Base-by-base conservation (phyloP, 495 filamentous ascomycete species). In the Neurospora sp. region DNA sequence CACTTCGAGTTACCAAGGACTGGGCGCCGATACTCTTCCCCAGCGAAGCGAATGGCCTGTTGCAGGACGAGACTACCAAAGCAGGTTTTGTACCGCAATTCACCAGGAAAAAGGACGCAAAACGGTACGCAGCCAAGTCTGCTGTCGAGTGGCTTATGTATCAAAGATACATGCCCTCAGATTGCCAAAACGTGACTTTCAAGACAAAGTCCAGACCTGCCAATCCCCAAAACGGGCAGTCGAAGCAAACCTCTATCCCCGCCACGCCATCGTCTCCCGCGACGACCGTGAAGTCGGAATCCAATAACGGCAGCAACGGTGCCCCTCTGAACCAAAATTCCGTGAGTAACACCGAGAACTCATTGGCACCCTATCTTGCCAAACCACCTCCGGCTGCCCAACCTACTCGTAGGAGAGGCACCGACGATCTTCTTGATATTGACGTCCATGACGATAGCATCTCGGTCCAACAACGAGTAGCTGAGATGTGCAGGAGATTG, bases 71-170 rank as follows among this genome's bases (percentile, higher is more conserved):
- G 31, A 59, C 22, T 4, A 59, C 40, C 22, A 68, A 65, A 20
- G 65, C 69, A 22, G 71, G 39, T 11, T 71, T 9, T 27, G n/a
- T 71, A 27, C 77, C 78, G 2, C 69, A 65, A 4, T 85, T 84
- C 70, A 39, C 73, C 35, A 76, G 74, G 37, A 85, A 85, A 74
- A 85, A 82, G 74, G 80, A 84, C 46, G 83, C 84, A 37, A 85
- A 82, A 73, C 74, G 78, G 65, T 85, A 84, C 73, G 84, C 84
- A 1, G 83, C 83, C 40, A 83, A 80, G 68, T 83, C 78, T 71
- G 81, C 81, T 71, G 40, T 82, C 42, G 76, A 82, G 38, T 84
- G 79, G 80, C 81, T 85, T 2, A 77, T 76, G 71, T 69, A 37
- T 5, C 69, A 79, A 8, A 71, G 73, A 10, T 71, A 76, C 68